A percentile compares a stretch with the other conserved stretches of the same genome.
phyloP scores from a whole-genome alignment of 495 filamentous ascomycete species.

The Cryomyces minteri region DNA sequence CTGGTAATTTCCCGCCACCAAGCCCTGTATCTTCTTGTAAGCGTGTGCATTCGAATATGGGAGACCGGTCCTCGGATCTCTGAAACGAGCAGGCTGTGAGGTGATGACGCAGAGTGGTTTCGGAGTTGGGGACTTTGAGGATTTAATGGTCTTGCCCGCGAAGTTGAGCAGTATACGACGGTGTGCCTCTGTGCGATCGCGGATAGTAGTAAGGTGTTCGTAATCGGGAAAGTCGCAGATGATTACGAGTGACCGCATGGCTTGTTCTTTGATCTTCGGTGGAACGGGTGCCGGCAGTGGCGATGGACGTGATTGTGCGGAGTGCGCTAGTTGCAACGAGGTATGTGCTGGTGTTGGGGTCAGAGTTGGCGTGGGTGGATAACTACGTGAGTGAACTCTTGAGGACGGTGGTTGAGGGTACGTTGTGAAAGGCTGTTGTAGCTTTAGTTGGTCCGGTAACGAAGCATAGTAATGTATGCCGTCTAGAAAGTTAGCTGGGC shows the following conservation, averaged over 20 bases:
- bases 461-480: slow-evolving; percentile 18
- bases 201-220: not conserved
- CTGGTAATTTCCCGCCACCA: slow-evolving; percentile 14
- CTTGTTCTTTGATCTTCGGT: slow-evolving; percentile 5
- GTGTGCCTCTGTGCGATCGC: not conserved
- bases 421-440: not conserved
- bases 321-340: no score
- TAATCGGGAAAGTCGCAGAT: slow-evolving; percentile 6
- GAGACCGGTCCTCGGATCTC: slow-evolving; percentile 21
- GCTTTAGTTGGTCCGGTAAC: not conserved
- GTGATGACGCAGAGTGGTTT: slow-evolving; percentile 14
- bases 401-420: slow-evolving; percentile 6
- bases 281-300: not conserved
- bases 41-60: slow-evolving; percentile 15
- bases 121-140: not conserved
- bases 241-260: slow-evolving; percentile 13
- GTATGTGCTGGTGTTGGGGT: slow-evolving; percentile 5
- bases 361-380: slow-evolving; percentile 3
- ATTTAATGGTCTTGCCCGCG: not conserved
- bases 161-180: not conserved
- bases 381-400: not conserved
- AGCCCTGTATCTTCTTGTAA: slow-evolving; percentile 15
- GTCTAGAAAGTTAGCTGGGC: slow-evolving; percentile 12
- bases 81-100: slow-evolving; percentile 12
- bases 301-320: no score